Percentiles rank a stretch among this genome's conserved stretches.
Conservation (phyloP, 768 basidiomycete species). For the Lentinula lateritia region DNA sequence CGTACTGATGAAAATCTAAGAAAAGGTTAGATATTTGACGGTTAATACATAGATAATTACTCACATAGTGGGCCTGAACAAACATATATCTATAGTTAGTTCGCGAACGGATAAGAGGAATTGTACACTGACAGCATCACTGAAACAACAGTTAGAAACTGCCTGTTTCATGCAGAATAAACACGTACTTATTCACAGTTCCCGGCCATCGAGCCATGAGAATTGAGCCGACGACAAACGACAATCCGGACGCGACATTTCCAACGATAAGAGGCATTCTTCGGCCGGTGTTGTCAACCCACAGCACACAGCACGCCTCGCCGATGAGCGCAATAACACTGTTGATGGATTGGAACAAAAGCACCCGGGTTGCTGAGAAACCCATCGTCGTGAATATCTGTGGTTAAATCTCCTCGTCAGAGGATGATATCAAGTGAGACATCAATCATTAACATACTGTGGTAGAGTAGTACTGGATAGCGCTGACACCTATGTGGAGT, state of each 20-base stretch:
- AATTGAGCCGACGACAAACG: conserved; percentile 37
- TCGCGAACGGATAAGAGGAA: neutral
- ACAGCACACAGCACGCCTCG: conserved; percentile 41
- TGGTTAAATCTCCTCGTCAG: neutral
- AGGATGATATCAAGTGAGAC: neutral
- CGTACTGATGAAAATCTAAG: conserved; percentile 37
- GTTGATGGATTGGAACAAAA: conserved; percentile 51
- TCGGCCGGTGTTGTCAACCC: conserved; percentile 36
- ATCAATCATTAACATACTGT: conserved; percentile 19
- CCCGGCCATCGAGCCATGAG: conserved; percentile 40
- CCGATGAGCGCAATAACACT: conserved; percentile 49
- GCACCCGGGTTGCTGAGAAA: conserved; percentile 35
- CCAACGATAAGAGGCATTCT: conserved; percentile 36
- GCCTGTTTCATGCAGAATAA: neutral
- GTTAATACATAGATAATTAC: neutral
- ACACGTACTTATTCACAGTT: conserved; percentile 34
- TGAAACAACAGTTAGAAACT: conserved; percentile 7
- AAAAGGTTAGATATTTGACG: neutral
- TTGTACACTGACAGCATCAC: conserved; percentile 28
- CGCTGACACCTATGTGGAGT: conserved; percentile 31
- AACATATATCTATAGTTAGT: neutral
- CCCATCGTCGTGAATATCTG: conserved; percentile 41
- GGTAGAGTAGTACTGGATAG: conserved; percentile 50
- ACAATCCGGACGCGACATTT: conserved; percentile 33
- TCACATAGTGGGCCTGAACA: conserved; percentile 31